Conservation (phyloP, 2,329 filamentous ascomycete species). For the Zymoseptoria ardabiliae region DNA sequence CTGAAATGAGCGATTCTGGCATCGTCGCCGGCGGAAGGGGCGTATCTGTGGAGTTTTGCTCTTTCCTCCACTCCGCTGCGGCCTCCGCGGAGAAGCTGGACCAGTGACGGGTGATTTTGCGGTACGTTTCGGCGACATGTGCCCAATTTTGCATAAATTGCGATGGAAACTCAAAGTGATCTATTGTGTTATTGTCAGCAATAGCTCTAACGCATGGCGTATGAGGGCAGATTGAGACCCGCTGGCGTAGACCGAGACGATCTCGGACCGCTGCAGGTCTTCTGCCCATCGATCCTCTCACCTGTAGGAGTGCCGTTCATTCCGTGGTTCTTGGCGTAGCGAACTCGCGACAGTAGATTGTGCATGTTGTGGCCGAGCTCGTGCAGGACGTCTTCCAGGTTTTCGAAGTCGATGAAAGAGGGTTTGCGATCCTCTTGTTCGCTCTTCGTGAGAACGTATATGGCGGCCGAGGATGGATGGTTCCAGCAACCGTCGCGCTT, state of each 20-base stretch:
- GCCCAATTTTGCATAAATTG: neutral
- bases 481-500: no score
- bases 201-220: neutral
- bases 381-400: neutral
- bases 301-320: neutral
- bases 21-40: neutral
- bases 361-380: neutral
- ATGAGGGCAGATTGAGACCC: neutral
- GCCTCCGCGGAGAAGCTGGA: neutral
- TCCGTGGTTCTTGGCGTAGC: neutral
- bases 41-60: neutral
- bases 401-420: neutral
- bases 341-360: neutral
- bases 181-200: no score
- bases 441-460: conserved; percentile 19
- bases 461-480: no score
- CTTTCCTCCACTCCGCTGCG: neutral
- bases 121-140: neutral
- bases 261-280: neutral
- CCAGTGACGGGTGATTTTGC: neutral
- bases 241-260: neutral
- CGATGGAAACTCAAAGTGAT: neutral
- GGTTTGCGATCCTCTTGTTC: neutral
- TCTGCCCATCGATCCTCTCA: neutral
- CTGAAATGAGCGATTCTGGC: neutral